Conservation (phyloP, 768 basidiomycete genomes). For the Thelephora aurantiotincta region DNA sequence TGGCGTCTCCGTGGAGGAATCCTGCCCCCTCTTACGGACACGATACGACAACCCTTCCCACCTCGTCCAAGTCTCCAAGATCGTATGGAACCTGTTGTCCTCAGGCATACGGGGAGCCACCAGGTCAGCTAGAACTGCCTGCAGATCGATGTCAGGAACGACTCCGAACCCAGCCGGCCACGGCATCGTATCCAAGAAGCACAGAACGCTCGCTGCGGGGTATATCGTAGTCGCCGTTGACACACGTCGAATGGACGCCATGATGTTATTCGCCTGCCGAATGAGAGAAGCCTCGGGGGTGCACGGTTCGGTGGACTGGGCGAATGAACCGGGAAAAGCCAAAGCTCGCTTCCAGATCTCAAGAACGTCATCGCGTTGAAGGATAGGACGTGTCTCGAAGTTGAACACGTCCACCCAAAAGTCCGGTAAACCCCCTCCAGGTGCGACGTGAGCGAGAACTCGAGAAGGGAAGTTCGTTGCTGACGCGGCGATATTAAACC, state of each 20-base stretch:
- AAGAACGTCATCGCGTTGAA: too few species aligned
- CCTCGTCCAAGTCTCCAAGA: neutral
- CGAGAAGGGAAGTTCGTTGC: conserved; percentile 43
- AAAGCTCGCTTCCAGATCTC: too few species aligned
- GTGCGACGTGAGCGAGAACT: conserved; percentile 38
- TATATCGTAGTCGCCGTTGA: neutral
- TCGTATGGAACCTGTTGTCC: neutral
- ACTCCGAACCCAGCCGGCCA: neutral
- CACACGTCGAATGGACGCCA: neutral
- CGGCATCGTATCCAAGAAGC: too few species aligned
- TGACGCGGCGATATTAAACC: conserved; percentile 34
- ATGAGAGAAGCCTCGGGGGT: neutral
- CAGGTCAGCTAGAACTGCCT: neutral
- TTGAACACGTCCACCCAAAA: conserved; percentile 30
- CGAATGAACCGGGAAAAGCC: too few species aligned
- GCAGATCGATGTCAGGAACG: neutral
- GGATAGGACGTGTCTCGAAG: too few species aligned
- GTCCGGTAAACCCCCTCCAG: conserved; percentile 20
- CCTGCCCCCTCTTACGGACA: neutral
- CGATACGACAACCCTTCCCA: neutral
- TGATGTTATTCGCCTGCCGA: neutral
- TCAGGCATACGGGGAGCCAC: neutral
- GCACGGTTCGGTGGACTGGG: neutral
- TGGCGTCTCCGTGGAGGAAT: neutral
- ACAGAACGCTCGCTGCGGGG: neutral